A percentile compares a stretch with the other conserved stretches of the same genome.
Conservation (phyloP, 768 basidiomycete genomes). For the Pholiota molesta region DNA sequence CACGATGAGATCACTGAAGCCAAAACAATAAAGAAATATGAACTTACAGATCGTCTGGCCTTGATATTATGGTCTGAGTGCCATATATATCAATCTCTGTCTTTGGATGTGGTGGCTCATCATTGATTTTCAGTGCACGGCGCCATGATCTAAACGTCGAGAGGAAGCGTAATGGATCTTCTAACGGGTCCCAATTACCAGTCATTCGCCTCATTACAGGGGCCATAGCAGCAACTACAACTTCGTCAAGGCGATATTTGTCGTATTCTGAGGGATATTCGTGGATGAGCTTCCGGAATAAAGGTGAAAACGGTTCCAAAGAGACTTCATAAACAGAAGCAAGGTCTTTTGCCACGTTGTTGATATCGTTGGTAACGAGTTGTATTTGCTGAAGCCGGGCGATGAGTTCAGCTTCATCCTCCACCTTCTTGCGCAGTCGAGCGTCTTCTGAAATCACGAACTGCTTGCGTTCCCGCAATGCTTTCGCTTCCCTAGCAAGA, state of each 20-base stretch:
- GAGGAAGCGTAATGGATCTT: conserved; percentile 68
- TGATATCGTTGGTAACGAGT: conserved; percentile 73
- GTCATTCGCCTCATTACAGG: conserved; percentile 80
- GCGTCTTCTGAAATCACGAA: conserved; percentile 72
- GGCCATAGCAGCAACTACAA: conserved; percentile 89
- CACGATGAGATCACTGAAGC: conserved; percentile 7
- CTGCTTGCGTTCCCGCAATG: conserved; percentile 77
- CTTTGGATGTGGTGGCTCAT: conserved; percentile 43
- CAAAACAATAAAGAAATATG: not conserved
- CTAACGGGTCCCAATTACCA: conserved; percentile 81
- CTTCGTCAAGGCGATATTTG: conserved; percentile 81
- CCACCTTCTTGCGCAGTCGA: conserved; percentile 67
- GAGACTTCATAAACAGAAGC: conserved; percentile 70
- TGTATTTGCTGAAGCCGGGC: conserved; percentile 77
- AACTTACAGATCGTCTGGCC: conserved; percentile 41
- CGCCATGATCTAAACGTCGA: conserved; percentile 73
- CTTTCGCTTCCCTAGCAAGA: conserved; percentile 87
- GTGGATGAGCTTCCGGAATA: conserved; percentile 71
- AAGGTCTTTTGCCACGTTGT: conserved; percentile 62
- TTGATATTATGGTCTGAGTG: conserved; percentile 34
- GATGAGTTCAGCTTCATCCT: conserved; percentile 83
- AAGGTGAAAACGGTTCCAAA: conserved; percentile 71
- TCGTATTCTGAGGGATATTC: conserved; percentile 79
- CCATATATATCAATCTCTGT: conserved; percentile 63
- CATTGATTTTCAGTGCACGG: conserved; percentile 62